phyloP scores from a whole-genome alignment of 176 grass and related monocot genomes.

The Eremochloa ophiuroides region DNA sequence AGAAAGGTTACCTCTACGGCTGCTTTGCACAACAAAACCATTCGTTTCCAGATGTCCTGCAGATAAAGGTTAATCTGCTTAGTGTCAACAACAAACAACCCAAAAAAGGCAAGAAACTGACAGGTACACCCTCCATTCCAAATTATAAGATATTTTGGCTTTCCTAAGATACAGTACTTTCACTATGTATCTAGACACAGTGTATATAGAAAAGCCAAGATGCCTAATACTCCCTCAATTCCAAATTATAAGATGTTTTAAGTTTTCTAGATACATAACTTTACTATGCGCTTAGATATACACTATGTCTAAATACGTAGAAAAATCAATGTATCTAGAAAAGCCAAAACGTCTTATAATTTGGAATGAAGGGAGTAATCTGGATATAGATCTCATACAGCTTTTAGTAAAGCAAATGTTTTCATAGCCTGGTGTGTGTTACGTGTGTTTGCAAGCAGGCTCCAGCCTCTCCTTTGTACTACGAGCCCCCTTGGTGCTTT shows the following conservation, averaged over 20 bases:
- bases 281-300: no score
- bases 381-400: conserved; percentile 13
- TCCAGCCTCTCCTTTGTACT: background rate
- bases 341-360: background rate
- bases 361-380: background rate
- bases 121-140: background rate
- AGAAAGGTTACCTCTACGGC: conserved; percentile 73
- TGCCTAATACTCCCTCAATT: background rate
- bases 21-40: conserved; percentile 92
- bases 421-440: background rate
- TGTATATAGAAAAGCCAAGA: background rate
- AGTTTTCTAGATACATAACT: no score
- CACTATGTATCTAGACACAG: background rate
- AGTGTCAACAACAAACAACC: conserved; percentile 10
- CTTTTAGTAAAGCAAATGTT: background rate
- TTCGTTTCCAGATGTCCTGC: conserved; percentile 88
- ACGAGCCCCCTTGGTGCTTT: background rate
- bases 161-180: background rate
- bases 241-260: no score
- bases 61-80: conserved; percentile 28
- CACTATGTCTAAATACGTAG: background rate
- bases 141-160: background rate
- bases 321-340: background rate
- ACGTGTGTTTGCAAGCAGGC: background rate
- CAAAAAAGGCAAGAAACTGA: conserved; percentile 15